Base-by-base conservation (phyloP, 495 filamentous ascomycete genomes). In the Physcia stellaris region DNA sequence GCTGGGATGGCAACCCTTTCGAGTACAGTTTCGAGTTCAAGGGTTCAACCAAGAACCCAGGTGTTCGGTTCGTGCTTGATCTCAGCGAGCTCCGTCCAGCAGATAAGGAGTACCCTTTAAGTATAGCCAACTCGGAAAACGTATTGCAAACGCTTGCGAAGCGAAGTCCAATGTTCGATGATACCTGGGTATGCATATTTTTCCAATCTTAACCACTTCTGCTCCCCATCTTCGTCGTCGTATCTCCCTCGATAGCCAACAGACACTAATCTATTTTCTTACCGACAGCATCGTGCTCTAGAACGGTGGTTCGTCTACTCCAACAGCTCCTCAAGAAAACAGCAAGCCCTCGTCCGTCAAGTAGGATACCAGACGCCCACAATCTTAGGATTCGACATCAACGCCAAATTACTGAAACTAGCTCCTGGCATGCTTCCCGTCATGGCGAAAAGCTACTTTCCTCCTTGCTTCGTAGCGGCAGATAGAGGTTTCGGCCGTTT, bases 1-100 rank as follows among this genome's bases (percentile, higher is more conserved):
- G 32, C 32, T 18, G 32, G 16, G 32, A 34, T 34, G 32, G 32
- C 32, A 34, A 17, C 17, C 32, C 32, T 7, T 34, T 34, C 16
- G 32, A 34, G 16, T 34, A 34, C 16, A 34, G 32, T 17, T 34
- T 9, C 17, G 32, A 34, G 32, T 18, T 34, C 9, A 34, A 9
- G 16, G 32, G 32, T 10, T 34, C 32, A 16, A 34, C 32, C 32
- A 34, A 34, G 32, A 34, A 17, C 10, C 32, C 9, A 17, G 32
- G 9, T 17, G 32, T 34, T 18, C 32, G 32, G 9, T 34, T 34
- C 32, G 32, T 9, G 9, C 9, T 34, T 17, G 32, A 34, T 16
- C 10, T 34, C 7, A 34, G 16, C 16, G 9, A 34, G 17, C 32
- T 34, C 9, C 32, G 32, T 34, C 32, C 32, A 9, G 32, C 16